Evolutionary conservation across 495 filamentous ascomycete genomes (phyloP).

Genomic region (Parathielavia hyrcaniae): DNA sequence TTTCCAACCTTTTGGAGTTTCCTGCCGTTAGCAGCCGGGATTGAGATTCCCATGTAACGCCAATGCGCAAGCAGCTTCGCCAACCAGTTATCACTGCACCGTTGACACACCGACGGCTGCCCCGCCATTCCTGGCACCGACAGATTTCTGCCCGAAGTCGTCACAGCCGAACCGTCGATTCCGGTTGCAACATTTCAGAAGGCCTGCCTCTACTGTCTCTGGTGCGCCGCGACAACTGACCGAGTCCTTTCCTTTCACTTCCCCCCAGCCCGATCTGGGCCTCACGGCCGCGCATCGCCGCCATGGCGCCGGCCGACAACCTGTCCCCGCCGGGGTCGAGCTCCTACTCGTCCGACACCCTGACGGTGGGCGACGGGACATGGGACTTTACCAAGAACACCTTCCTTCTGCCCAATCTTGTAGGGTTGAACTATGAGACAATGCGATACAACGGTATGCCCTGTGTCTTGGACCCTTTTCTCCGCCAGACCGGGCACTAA

Average conservation of each 20-base stretch:
- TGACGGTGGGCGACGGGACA: constrained; percentile 85
- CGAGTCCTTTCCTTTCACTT: neutral
- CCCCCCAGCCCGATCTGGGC: constrained; percentile 10
- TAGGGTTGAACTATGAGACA: constrained; percentile 86
- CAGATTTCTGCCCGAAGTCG: neutral
- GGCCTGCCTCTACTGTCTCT: neutral
- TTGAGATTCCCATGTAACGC: neutral
- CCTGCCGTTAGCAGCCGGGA: neutral
- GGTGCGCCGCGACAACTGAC: neutral
- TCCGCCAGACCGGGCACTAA: constrained; percentile 5
- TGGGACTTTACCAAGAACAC: constrained; percentile 81
- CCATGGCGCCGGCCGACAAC: constrained; percentile 47
- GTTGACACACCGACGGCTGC: neutral
- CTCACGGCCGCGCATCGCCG: constrained; percentile 26
- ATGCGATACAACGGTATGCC: constrained; percentile 87
- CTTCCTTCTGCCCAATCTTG: constrained; percentile 80
- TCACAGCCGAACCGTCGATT: neutral
- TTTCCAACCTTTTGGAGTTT: neutral
- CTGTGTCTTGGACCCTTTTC: neutral
- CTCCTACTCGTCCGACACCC: constrained; percentile 72
- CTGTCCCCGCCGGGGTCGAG: constrained; percentile 75
- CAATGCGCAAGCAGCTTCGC: neutral
- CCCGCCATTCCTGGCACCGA: constrained; percentile 17
- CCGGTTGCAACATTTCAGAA: constrained; percentile 9
- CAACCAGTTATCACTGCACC: neutral